Evolutionary conservation across 2,329 filamentous ascomycete species (phyloP), one percentile per base, ranked within the genome.

Genomic region (Fusarium sp.): DNA sequence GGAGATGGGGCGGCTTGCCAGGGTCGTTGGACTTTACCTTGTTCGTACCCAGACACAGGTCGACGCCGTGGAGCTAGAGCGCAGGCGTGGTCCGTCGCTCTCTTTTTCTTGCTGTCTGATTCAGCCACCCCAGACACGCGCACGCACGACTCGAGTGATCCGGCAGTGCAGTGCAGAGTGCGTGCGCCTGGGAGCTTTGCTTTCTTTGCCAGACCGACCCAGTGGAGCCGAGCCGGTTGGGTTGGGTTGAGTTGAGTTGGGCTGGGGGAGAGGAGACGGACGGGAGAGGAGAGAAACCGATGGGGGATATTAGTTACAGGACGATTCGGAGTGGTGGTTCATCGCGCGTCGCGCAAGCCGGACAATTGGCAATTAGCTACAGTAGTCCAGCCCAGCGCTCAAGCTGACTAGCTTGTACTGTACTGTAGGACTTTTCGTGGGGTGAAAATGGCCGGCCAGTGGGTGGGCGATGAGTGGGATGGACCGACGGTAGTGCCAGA

Each of bases 41-140:
- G 63, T 77, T 76, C 69, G 69, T 68, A 63, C 35, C 47, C 33
- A 54, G 54, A 67, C 65, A 68, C 68, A 68, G 54, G 40, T 68
- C 35, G 69, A 71, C 63, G 60, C 68, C 63, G 56, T 66, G 57
- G 75, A 75, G 70, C 70, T 74, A 72, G 63, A 70, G 63, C 63
- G 45, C 62, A 66, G 72, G 68, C 66, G 66, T 64, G 67, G 71
- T 66, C 67, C 60, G 65, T 68, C 66, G 35, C 52, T 64, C 52
- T 74, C 61, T 66, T 65, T 59, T 64, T 42, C 54, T 31, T 63
- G 70, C 38, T 66, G 66, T 77, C 66, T 76, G 66, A 77, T 77
- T 76, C 69, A 78, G 76, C 76, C 76, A 77, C 74, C 70, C 65
- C 67, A 69, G 59, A 74, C 58, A 65, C 62, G 70, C 66, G 65